phyloP scores from a whole-genome alignment of 2,329 filamentous ascomycete genomes.

The Fusarium illudens region DNA sequence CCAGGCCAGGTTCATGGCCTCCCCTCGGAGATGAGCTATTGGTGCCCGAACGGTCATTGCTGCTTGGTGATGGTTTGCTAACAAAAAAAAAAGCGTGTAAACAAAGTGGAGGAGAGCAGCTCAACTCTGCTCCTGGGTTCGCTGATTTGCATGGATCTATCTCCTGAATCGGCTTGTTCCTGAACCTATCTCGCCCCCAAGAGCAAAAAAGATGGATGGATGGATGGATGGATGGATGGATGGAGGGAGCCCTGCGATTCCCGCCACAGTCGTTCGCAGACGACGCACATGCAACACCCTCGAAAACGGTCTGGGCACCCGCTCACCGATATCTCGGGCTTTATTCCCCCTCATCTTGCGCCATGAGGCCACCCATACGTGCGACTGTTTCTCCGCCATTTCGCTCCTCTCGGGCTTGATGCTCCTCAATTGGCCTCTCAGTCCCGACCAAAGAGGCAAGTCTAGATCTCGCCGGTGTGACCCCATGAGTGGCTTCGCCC shows the following conservation, averaged over 20 bases:
- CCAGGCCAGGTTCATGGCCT: neutral
- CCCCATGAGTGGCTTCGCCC: slow-evolving; percentile 25
- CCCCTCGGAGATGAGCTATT: neutral
- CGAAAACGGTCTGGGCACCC: slow-evolving; percentile 14
- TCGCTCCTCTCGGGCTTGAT: neutral
- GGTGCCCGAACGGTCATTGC: neutral
- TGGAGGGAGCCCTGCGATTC: neutral
- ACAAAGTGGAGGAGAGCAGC: neutral
- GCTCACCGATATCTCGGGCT: slow-evolving; percentile 14
- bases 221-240: too few relatives aligned
- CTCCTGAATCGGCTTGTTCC: neutral
- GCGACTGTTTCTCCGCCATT: slow-evolving; percentile 1
- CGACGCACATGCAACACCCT: slow-evolving; percentile 9
- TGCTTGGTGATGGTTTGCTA: neutral
- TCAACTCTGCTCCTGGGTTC: neutral
- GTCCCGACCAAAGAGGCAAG: slow-evolving; percentile 10
- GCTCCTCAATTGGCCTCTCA: neutral
- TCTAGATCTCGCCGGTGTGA: slow-evolving; percentile 14
- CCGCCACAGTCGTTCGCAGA: neutral
- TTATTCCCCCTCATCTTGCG: slow-evolving; percentile 4
- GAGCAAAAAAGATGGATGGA: too few relatives aligned
- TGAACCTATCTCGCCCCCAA: neutral
- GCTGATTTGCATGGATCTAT: slow-evolving; percentile 9
- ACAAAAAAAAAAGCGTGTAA: too few relatives aligned
- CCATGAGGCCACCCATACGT: slow-evolving; percentile 16